Base-by-base conservation (phyloP, 2,329 filamentous ascomycete genomes). In the Phaeomoniella chlamydospora region DNA sequence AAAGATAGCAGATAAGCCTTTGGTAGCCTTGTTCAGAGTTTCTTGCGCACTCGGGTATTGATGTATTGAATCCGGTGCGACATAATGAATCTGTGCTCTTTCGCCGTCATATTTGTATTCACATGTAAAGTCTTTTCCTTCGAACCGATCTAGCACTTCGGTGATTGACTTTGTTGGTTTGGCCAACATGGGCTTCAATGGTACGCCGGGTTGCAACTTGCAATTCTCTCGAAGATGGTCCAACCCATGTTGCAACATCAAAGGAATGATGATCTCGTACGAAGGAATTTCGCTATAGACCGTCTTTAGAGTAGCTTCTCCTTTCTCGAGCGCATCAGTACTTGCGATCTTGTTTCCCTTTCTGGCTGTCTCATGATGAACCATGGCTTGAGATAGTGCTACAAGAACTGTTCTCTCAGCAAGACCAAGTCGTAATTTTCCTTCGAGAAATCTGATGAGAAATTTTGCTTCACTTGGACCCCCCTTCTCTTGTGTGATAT, bases 31-130 rank as follows among this genome's bases (percentile, higher is more conserved):
- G 43, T 76, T 77, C 29, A 76, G 68, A 5, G 74, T 74, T 4
- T 72, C 61, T 9, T 67, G 62, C 1, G 70, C 62, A 33, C 79
- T 71, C 39, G 72, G 70, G 45, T 84, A 79, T 37, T 85, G 69
- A 40, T 80, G 64, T 2, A 74, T 65, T 6, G 82, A 72, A 42
- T 88, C 81, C 42, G 85, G 83, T 3, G 87, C 79, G 18, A 96
- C 85, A 47, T 93, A 98, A 55, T 98, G 90, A 35, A 98, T 96
- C 54, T 98, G 90, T n/a, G 90, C 90, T 53, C 90, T 72, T 58
- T 98, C 90, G 34, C 90, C 90, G 49, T 98, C 90, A 52, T 98
- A 98, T 58, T 98, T 98, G 68, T 93, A 98, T 56, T 98, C 90
- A 61, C 90, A 98, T 1, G 90, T 96, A 51, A 98, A 98, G 16